Conservation (phyloP, 1,139 yeast species). For the Blastobotrys petasosporus region DNA sequence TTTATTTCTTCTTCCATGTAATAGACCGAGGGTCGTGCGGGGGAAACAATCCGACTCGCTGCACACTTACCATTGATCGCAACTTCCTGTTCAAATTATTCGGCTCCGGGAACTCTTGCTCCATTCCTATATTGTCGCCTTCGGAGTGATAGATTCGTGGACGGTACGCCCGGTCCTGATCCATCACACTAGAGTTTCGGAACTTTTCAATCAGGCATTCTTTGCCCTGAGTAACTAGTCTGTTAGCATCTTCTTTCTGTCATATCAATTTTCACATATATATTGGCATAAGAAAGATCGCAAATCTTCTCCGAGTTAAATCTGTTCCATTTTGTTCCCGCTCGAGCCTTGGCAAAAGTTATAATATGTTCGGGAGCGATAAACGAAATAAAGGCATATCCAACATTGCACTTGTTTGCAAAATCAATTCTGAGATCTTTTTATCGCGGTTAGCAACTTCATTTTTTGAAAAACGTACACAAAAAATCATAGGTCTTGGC, state of each 20-base stretch:
- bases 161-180: constrained; percentile 40
- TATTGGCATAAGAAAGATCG: constrained; percentile 45
- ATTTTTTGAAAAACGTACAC: constrained; percentile 29
- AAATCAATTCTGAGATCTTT: constrained; percentile 47
- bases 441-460: constrained; percentile 10
- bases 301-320: constrained; percentile 46
- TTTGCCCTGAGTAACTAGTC: constrained; percentile 38
- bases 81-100: constrained; percentile 34
- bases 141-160: constrained; percentile 39
- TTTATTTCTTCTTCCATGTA: background rate
- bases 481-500: constrained; percentile 49
- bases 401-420: constrained; percentile 46
- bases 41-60: constrained; percentile 28
- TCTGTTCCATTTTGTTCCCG: constrained; percentile 43
- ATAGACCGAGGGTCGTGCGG: constrained; percentile 12
- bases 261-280: constrained; percentile 25
- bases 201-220: constrained; percentile 42
- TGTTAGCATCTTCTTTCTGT: constrained; percentile 7
- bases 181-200: constrained; percentile 46
- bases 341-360: constrained; percentile 40
- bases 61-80: constrained; percentile 34
- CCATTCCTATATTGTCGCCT: constrained; percentile 37
- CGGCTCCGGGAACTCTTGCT: constrained; percentile 36
- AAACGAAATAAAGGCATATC: constrained; percentile 49
- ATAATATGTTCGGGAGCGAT: constrained; percentile 40